phyloP scores from a whole-genome alignment of 2,329 filamentous ascomycete species.

The Elsinoe perseae region DNA sequence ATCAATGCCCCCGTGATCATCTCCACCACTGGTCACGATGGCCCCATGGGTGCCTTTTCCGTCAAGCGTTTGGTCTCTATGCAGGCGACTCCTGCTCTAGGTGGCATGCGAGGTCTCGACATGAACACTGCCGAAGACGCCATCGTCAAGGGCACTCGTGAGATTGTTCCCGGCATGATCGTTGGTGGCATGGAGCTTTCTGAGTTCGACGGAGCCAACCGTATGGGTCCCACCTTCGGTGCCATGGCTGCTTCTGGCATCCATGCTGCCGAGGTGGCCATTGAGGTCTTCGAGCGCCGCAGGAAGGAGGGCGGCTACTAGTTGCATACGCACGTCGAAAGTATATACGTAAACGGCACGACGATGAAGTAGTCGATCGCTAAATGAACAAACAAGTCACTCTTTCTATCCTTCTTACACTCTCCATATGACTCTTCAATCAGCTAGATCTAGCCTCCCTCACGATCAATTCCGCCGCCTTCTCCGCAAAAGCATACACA shows the following conservation, averaged over 20 bases:
- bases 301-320: slow-evolving; percentile 59
- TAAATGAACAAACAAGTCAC: slow-evolving; percentile 7
- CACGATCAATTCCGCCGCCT: slow-evolving; percentile 22
- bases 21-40: slow-evolving; percentile 86
- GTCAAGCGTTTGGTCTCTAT: slow-evolving; percentile 89
- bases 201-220: slow-evolving; percentile 79
- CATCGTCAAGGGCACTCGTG: slow-evolving; percentile 84
- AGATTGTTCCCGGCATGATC: slow-evolving; percentile 79
- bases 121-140: slow-evolving; percentile 90
- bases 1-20: slow-evolving; percentile 88
- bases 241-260: slow-evolving; percentile 83
- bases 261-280: slow-evolving; percentile 82
- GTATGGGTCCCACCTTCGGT: slow-evolving; percentile 85
- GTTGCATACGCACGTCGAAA: no score
- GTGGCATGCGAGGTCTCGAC: slow-evolving; percentile 87
- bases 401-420: background rate
- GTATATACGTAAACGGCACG: background rate
- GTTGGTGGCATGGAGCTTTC: slow-evolving; percentile 93
- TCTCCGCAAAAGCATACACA: slow-evolving; percentile 21
- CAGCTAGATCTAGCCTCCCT: no score
- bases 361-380: background rate
- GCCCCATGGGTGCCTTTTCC: slow-evolving; percentile 81
- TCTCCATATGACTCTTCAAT: background rate
- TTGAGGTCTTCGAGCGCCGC: slow-evolving; percentile 68
- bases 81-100: slow-evolving; percentile 72